Evolutionary conservation across 805 yeast species (phyloP).

Genomic region (Saccharomycopsis vini): DNA sequence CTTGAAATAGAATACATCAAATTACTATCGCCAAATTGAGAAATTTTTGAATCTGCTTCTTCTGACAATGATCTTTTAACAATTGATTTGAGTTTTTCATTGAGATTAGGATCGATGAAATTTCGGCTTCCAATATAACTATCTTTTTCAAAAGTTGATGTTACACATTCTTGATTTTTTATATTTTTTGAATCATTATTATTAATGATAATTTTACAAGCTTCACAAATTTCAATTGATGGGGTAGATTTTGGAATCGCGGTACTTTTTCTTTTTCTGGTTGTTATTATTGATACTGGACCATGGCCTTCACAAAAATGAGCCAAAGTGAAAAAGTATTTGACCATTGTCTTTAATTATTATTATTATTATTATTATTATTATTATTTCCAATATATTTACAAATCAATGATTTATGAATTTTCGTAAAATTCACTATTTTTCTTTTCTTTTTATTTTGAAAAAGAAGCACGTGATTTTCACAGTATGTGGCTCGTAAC

Average conservation of each 20-base stretch:
- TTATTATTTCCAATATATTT: too few relatives aligned
- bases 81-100: slow-evolving; percentile 10
- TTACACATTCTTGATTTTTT: not conserved
- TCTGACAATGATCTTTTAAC: slow-evolving; percentile 15
- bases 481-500: too few relatives aligned
- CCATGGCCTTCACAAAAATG: slow-evolving; percentile 20
- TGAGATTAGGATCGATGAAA: slow-evolving; percentile 3
- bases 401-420: not conserved
- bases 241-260: not conserved
- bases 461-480: too few relatives aligned
- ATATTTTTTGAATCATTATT: too few relatives aligned
- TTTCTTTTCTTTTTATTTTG: not conserved
- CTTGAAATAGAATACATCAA: slow-evolving; percentile 15
- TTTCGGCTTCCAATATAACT: slow-evolving; percentile 1
- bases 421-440: not conserved
- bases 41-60: slow-evolving; percentile 15
- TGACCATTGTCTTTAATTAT: too few relatives aligned
- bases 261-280: slow-evolving; percentile 4
- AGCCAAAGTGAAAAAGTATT: slow-evolving; percentile 16
- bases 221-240: not conserved
- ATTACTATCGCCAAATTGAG: slow-evolving; percentile 17
- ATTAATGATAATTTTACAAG: too few relatives aligned
- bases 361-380: too few relatives aligned
- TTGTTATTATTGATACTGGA: slow-evolving; percentile 13
- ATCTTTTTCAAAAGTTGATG: not conserved